These are phyloP conservation scores for Colletotrichum euphorbiae DNA, from an alignment of 2,329 filamentous ascomycete species.

Conservation along the genomic window DNA sequence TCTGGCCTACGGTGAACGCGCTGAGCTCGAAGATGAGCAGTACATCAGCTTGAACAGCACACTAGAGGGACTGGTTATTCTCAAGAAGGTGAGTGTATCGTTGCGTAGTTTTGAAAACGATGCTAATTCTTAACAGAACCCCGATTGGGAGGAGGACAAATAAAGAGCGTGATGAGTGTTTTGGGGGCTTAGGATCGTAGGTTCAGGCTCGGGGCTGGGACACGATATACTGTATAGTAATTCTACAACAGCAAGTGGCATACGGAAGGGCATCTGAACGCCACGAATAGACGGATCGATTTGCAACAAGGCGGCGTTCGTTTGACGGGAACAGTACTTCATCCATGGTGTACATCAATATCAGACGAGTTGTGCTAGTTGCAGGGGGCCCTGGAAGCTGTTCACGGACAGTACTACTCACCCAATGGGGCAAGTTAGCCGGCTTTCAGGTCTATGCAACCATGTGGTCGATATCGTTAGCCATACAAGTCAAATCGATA, in stretches of 20 bases:
- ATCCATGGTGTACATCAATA: too few species aligned
- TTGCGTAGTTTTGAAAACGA: neutral
- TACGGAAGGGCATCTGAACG: conserved; percentile 35
- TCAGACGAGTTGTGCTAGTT: too few species aligned
- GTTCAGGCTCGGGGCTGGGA: conserved; percentile 37
- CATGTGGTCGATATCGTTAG: neutral
- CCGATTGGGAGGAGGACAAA: conserved; percentile 66
- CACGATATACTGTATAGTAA: conserved; percentile 42
- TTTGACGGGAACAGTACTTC: too few species aligned
- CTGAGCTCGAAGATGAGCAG: conserved; percentile 97
- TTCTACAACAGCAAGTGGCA: conserved; percentile 37
- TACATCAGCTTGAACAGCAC: conserved; percentile 93
- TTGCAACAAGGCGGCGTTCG: conserved; percentile 30
- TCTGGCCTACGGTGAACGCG: conserved; percentile 92
- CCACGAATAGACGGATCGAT: conserved; percentile 38
- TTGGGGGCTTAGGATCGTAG: conserved; percentile 28
- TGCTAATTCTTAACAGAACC: conserved; percentile 56
- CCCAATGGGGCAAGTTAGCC: neutral
- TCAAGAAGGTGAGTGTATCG: conserved; percentile 82
- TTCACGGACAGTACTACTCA: too few species aligned
- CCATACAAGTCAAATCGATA: neutral
- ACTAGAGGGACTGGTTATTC: conserved; percentile 93
- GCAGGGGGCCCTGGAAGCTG: too few species aligned
- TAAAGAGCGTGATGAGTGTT: conserved; percentile 44
- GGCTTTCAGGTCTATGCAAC: too few species aligned